Percentiles rank a stretch among this genome's conserved stretches.
phyloP scores from a whole-genome alignment of 495 filamentous ascomycete species.

The Choiromyces venosus region DNA sequence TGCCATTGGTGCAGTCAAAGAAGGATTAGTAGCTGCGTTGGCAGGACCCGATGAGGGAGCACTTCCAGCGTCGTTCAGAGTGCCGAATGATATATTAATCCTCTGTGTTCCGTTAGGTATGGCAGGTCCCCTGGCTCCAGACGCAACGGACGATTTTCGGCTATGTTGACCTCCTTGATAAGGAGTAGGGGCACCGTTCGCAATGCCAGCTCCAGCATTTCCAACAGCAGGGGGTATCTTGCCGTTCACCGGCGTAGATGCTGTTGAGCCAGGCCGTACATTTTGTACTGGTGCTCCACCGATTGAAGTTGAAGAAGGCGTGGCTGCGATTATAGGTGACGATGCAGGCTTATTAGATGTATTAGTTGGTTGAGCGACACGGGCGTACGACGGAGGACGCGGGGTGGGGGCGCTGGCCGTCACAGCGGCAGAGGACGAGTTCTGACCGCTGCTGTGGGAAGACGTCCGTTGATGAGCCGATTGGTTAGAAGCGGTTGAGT shows the following conservation, averaged over 20 bases:
- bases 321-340: slow-evolving; percentile 31
- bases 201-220: slow-evolving; percentile 35
- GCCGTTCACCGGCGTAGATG: slow-evolving; percentile 42
- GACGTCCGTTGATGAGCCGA: slow-evolving; percentile 40
- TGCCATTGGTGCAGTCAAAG: slow-evolving; percentile 42
- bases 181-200: slow-evolving; percentile 33
- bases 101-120: slow-evolving; percentile 41
- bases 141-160: slow-evolving; percentile 40
- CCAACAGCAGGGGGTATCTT: slow-evolving; percentile 39
- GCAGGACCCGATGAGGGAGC: slow-evolving; percentile 38
- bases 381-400: slow-evolving; percentile 42
- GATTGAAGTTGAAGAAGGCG: slow-evolving; percentile 28
- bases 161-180: slow-evolving; percentile 36
- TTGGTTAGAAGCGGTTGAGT: slow-evolving; percentile 34
- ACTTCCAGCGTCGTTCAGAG: slow-evolving; percentile 30
- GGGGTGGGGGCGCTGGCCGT: slow-evolving; percentile 42
- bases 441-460: slow-evolving; percentile 40
- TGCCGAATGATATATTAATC: slow-evolving; percentile 37
- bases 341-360: slow-evolving; percentile 32
- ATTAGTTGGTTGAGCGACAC: slow-evolving; percentile 10
- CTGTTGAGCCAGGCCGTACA: slow-evolving; percentile 37
- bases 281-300: slow-evolving; percentile 41
- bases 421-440: slow-evolving; percentile 41
- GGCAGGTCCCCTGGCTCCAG: slow-evolving; percentile 36
- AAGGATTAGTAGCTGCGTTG: slow-evolving; percentile 34